A percentile compares a stretch with the other conserved stretches of the same genome.
phyloP scores from a whole-genome alignment of 768 basidiomycete species.

The Lactarius deliciosus region DNA sequence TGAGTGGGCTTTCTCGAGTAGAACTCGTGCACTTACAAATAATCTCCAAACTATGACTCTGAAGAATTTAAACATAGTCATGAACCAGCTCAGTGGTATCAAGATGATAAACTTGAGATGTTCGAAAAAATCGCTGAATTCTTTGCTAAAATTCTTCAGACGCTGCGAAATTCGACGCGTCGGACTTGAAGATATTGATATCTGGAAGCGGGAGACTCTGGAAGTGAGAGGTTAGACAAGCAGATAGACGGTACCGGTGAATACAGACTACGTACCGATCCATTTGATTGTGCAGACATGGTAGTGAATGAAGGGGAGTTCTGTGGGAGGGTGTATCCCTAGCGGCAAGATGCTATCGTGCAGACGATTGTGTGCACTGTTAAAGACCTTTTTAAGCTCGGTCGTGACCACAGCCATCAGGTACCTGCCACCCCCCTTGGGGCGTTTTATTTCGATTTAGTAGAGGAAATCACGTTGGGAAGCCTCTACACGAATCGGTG shows the following conservation, averaged over 20 bases:
- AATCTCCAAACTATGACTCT: neutral
- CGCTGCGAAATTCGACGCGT: neutral
- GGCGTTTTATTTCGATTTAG: neutral
- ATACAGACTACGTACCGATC: neutral
- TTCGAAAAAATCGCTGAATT: constrained; percentile 8
- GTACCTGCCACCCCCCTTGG: neutral
- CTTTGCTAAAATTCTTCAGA: neutral
- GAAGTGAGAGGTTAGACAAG: neutral
- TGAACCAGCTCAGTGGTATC: constrained; percentile 25
- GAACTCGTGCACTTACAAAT: constrained; percentile 8
- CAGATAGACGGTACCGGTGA: neutral
- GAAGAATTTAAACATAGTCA: constrained; percentile 14
- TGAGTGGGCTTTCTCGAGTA: neutral
- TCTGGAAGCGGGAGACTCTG: neutral
- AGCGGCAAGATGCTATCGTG: constrained; percentile 20
- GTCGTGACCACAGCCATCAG: neutral
- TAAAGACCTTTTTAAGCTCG: constrained; percentile 22
- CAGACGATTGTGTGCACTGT: constrained; percentile 18
- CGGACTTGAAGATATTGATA: neutral
- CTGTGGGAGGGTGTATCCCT: neutral
- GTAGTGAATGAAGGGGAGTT: neutral
- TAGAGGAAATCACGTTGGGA: constrained; percentile 18
- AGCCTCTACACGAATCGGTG: neutral
- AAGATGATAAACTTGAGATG: constrained; percentile 21
- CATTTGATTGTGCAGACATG: constrained; percentile 6